Evolutionary conservation across 2,329 filamentous ascomycete genomes (phyloP).

Genomic region (Aureobasidium sp.): DNA sequence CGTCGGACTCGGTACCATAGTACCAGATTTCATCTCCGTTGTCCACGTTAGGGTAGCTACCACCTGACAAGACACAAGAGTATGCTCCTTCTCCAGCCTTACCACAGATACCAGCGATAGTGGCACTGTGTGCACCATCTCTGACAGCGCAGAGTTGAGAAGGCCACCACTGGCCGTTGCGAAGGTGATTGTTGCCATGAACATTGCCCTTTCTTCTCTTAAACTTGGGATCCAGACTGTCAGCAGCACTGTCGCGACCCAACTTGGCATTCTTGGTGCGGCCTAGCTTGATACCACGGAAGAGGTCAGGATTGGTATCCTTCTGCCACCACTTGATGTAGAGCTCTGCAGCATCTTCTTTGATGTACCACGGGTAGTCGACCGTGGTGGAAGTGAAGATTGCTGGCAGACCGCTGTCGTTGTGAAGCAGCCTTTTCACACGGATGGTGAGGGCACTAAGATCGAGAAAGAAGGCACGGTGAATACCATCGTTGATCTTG

Average conservation of each 20-base stretch:
- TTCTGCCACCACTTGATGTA: constrained; percentile 49
- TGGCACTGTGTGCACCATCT: constrained; percentile 59
- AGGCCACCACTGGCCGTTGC: constrained; percentile 62
- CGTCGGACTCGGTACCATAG: constrained; percentile 52
- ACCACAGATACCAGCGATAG: constrained; percentile 56
- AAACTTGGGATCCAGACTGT: constrained; percentile 31
- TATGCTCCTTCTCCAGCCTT: constrained; percentile 56
- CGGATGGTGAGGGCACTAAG: constrained; percentile 38
- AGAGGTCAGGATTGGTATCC: constrained; percentile 49
- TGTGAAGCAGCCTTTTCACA: constrained; percentile 40
- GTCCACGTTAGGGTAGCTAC: constrained; percentile 55
- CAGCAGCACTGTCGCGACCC: constrained; percentile 20
- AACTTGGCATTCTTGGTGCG: constrained; percentile 23
- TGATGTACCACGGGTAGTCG: constrained; percentile 52
- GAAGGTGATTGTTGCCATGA: constrained; percentile 44
- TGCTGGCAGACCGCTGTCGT: constrained; percentile 39
- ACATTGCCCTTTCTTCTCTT: constrained; percentile 32
- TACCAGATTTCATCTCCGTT: constrained; percentile 56
- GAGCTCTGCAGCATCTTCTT: constrained; percentile 51
- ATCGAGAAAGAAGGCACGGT: constrained; percentile 42
- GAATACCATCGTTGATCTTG: constrained; percentile 40
- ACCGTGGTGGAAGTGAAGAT: constrained; percentile 40
- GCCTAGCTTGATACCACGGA: constrained; percentile 47
- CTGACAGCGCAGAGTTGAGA: constrained; percentile 56
- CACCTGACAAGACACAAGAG: constrained; percentile 60